Base-by-base conservation (phyloP, 169 alveolate species). In the Besnoitia besnoiti region DNA sequence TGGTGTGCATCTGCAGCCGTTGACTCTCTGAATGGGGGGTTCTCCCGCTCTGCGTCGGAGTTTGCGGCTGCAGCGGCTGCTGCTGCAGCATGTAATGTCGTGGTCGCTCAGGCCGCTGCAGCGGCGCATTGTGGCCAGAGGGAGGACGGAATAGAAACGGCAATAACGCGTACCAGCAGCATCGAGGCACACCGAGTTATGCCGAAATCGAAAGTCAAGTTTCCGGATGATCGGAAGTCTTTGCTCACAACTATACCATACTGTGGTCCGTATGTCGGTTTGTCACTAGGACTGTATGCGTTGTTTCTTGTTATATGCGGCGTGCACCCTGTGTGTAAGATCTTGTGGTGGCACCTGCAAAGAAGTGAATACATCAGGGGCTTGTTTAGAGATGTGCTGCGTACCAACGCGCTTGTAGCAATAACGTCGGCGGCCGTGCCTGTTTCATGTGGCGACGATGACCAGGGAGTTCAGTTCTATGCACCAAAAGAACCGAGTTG, bases 151-250 rank as follows among this genome's bases (percentile, higher is more conserved):
- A 10, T 55, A 21, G 30, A 19, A n/a, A 55, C 5, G 24, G 24
- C 12, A n/a, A 19, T 55, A 19, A n/a, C 24, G n/a, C 67, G 12
- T n/a, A n/a, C 67, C 30, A 19, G 33, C 14, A 19, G 46, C n/a
- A 0, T 73, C 3, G 82, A 73, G 8, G 82, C 82, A 0, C 82
- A 42, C 46, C 87, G 61, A 30, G 87, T 42, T 8, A 30, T 77
- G 87, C 87, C 87, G 30, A 37, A 42, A 37, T 77, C 87, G 87
- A 77, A 77, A 44, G 87, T 77, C 3, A 37, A 42, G 30, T 77
- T 77, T 39, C 87, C 87, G 5, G 87, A 77, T 24, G 87, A 77
- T 35, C 40, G 87, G 27, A 42, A 44, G 24, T 77, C 87, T 10
- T 42, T 67, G 7, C 21, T 40, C 40, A 19, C 35, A 2, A 77